A percentile compares a stretch with the other conserved stretches of the same genome.
These are phyloP conservation scores for Psilocybe cyanescens DNA, from an alignment of 768 basidiomycete genomes.

Conservation along the genomic window DNA sequence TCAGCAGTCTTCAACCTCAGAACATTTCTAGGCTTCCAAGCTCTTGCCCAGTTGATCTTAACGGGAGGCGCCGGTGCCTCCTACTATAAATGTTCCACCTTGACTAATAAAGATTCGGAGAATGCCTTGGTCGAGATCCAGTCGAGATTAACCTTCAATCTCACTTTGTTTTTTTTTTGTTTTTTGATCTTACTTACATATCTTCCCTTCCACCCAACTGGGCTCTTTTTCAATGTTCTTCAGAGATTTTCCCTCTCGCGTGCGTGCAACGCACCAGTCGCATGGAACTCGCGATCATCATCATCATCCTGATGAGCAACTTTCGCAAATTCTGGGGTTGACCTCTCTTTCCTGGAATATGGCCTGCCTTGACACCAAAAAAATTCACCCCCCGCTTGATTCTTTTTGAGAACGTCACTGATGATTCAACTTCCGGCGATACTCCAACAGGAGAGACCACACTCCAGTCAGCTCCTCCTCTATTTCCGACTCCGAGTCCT, in stretches of 20 bases:
- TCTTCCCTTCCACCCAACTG: no score
- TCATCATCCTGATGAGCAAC: neutral
- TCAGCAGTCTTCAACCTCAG: no score
- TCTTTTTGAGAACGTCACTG: neutral
- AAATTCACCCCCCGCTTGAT: neutral
- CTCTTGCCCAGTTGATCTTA: no score
- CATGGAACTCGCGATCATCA: neutral
- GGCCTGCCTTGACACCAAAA: neutral
- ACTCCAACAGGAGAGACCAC: neutral
- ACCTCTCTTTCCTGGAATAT: conserved; percentile 1
- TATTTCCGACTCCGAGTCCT: neutral
- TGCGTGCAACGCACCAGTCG: neutral
- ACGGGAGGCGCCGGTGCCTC: no score
- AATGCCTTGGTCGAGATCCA: no score
- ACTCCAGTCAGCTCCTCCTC: neutral
- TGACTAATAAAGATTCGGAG: no score
- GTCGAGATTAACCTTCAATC: no score
- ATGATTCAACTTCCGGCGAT: neutral
- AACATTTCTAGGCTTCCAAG: no score
- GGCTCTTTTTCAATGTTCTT: no score
- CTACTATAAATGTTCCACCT: no score
- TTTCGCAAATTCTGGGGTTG: neutral
- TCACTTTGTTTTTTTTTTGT: no score
- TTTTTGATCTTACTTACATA: no score
- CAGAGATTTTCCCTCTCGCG: neutral